Base-by-base conservation (phyloP, 1,284 basidiomycete genomes). In the Farysia itapuensis region DNA sequence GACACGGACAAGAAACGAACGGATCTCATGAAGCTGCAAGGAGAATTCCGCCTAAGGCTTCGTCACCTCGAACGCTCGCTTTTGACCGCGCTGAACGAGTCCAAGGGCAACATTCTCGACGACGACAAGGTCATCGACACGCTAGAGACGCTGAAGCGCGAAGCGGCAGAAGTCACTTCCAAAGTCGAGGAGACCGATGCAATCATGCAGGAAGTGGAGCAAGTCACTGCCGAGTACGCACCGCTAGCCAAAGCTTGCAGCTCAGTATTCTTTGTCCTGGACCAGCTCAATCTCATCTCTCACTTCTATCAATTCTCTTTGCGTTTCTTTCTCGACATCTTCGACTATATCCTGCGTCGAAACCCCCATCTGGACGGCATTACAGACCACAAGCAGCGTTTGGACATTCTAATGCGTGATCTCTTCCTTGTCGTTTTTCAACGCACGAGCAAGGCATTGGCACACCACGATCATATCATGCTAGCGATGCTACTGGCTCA, bases 271-370 rank as follows among this genome's bases (percentile, higher is more conserved):
- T 99, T 99, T 79, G 88, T 95, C 43, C 82, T 99, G 57, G 93
- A 97, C 74, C 93, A 96, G 73, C 83, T 98, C 38, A 87, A 91
- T 70, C 82, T 88, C 40, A 85, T 97, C 79, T 91, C 95, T 73
- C 94, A 97, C 79, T 98, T 98, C 81, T 99, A 99, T 77, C 91
- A 97, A 77, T 99, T 98, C 82, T 97, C 94, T 1, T 83, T 99
- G 39, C 86, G 84, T 31, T 97, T 95, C 82, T 99, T 98, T 86
- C 84, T 97, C 53, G 92, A 96, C 76, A 94, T 98, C 68, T 98
- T 99, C 79, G 90, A 97, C 79, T 90, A 88, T 66, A 85, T 97
- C 44, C 83, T 98, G 7, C 86, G 88, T 58, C 86, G 89, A 68
- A 97, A 97, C 76, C 90, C 92, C 7, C 88, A 91, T 75, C 82